Evolutionary conservation across 148 eudicot species (phyloP).

Genomic region (Limonium bicolor): DNA sequence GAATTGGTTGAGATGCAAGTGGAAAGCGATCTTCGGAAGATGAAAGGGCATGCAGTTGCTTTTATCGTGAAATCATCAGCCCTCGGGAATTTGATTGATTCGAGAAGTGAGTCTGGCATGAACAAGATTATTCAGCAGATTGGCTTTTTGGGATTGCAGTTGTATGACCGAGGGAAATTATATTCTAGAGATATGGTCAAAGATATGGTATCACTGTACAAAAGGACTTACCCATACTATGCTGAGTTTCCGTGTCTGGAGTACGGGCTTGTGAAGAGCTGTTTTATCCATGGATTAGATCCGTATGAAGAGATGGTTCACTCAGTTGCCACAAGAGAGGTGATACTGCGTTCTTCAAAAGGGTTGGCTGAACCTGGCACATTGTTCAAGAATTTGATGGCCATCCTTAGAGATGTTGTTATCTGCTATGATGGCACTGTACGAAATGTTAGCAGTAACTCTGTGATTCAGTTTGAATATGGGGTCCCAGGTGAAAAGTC

Average conservation of each 20-base stretch:
- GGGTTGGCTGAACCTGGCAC: constrained; percentile 96
- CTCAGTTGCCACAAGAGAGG: constrained; percentile 77
- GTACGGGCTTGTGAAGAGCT: constrained; percentile 56
- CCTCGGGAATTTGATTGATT: constrained; percentile 60
- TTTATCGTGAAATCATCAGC: constrained; percentile 48
- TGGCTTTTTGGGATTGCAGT: constrained; percentile 71
- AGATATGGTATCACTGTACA: constrained; percentile 51
- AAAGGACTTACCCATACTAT: constrained; percentile 38
- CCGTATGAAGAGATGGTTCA: constrained; percentile 86
- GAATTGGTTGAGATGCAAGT: constrained; percentile 52
- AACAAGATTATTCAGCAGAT: constrained; percentile 78
- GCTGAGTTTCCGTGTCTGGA: constrained; percentile 38
- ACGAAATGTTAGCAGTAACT: constrained; percentile 70
- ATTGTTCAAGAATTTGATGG: constrained; percentile 82
- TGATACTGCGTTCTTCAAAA: constrained; percentile 69
- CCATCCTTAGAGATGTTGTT: constrained; percentile 85
- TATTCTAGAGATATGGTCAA: constrained; percentile 48
- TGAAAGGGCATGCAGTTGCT: constrained; percentile 36
- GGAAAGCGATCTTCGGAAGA: constrained; percentile 31
- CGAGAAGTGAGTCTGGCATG: constrained; percentile 68
- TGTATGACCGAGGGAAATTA: constrained; percentile 60
- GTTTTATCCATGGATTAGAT: constrained; percentile 65
- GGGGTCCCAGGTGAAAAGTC: constrained; percentile 29
- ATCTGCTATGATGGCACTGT: constrained; percentile 89
- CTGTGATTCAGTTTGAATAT: constrained; percentile 77